A percentile compares a stretch with the other conserved stretches of the same genome.
phyloP scores from a whole-genome alignment of 176 grass and related monocot species.

The Juncus inflexus region DNA sequence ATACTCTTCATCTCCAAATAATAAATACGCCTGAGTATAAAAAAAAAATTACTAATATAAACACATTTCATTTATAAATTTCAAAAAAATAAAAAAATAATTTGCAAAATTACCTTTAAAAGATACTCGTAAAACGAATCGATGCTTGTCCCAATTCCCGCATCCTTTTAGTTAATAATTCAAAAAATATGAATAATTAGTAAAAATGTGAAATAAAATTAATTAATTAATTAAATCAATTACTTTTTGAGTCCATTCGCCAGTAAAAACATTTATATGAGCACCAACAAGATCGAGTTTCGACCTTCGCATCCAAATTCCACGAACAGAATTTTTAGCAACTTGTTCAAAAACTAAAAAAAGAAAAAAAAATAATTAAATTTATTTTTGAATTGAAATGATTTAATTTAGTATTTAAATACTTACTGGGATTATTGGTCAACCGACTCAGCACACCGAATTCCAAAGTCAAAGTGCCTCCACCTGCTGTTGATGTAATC shows the following conservation, averaged over 20 bases:
- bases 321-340: constrained; percentile 85
- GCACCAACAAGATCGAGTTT: constrained; percentile 94
- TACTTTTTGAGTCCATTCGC: constrained; percentile 99
- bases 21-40: constrained; percentile 67
- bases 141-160: constrained; percentile 96
- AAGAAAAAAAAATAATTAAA: not conserved
- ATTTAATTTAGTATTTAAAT: not conserved
- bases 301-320: constrained; percentile 85
- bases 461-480: constrained; percentile 93
- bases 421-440: constrained; percentile 75
- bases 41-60: too few species aligned
- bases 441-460: constrained; percentile 87
- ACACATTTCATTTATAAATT: too few species aligned
- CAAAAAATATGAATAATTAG: constrained; percentile 4
- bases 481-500: constrained; percentile 97
- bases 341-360: constrained; percentile 91
- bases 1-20: constrained; percentile 97
- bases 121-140: constrained; percentile 99
- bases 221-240: constrained; percentile 2
- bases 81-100: constrained; percentile 3
- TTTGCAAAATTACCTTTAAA: constrained; percentile 58
- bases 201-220: not conserved
- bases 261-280: constrained; percentile 95
- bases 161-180: constrained; percentile 45
- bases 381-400: not conserved